These are phyloP conservation scores for Inga oerstediana DNA, from an alignment of 306 rosid genomes.

Conservation along the genomic window DNA sequence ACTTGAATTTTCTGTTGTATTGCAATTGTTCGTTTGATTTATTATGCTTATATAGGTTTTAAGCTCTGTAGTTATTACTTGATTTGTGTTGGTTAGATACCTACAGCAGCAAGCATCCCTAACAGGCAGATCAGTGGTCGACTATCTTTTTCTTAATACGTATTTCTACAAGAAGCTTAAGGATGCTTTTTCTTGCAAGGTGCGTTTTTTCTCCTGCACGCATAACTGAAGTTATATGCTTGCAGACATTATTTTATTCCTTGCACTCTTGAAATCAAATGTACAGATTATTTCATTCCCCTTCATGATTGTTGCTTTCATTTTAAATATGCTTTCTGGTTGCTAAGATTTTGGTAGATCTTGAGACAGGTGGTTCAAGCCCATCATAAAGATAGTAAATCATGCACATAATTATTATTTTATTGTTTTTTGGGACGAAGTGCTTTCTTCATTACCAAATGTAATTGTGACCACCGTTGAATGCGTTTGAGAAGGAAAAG, in stretches of 20 bases:
- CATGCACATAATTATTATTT: conserved; percentile 2
- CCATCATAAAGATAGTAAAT: conserved; percentile 2
- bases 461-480: background rate
- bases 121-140: conserved; percentile 47
- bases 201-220: conserved; percentile 32
- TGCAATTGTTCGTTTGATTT: conserved; percentile 9
- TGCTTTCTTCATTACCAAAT: conserved; percentile 5
- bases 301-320: background rate
- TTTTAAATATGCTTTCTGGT: conserved; percentile 2
- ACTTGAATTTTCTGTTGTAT: conserved; percentile 2
- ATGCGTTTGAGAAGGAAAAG: background rate
- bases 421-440: conserved; percentile 12
- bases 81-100: conserved; percentile 60
- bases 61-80: conserved; percentile 18
- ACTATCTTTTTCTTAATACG: conserved; percentile 87
- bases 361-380: conserved; percentile 17
- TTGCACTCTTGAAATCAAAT: conserved; percentile 1
- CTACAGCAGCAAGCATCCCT: conserved; percentile 73
- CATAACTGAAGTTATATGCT: conserved; percentile 23
- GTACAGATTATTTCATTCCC: background rate
- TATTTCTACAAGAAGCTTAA: conserved; percentile 89
- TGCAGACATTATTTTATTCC: conserved; percentile 12
- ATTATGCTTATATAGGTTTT: conserved; percentile 27
- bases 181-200: conserved; percentile 84
- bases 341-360: conserved; percentile 15